Conservation (phyloP, 306 rosid genomes). For the Medicago arabica region DNA sequence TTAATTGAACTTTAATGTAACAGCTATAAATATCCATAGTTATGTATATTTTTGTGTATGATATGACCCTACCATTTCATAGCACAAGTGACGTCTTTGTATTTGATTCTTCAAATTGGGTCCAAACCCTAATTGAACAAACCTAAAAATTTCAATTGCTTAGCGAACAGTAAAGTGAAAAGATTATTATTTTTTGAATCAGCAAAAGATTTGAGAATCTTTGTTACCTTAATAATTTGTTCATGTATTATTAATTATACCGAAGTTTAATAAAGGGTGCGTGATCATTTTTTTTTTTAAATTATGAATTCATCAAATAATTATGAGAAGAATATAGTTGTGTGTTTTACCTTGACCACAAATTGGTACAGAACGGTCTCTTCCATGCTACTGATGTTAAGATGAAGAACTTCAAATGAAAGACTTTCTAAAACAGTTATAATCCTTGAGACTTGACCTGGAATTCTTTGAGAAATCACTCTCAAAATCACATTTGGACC, state of each 20-base stretch:
- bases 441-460: conserved; percentile 73
- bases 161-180: no score
- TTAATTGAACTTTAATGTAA: no score
- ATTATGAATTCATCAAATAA: not conserved
- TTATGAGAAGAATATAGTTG: conserved; percentile 14
- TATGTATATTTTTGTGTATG: not conserved
- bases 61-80: not conserved
- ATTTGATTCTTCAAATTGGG: conserved; percentile 31
- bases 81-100: not conserved
- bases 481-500: conserved; percentile 82
- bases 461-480: conserved; percentile 63
- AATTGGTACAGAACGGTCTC: conserved; percentile 83
- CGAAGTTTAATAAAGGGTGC: not conserved
- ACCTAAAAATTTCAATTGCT: not conserved
- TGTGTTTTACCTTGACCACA: conserved; percentile 73
- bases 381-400: conserved; percentile 91
- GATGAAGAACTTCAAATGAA: conserved; percentile 88
- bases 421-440: conserved; percentile 72
- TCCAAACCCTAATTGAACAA: conserved; percentile 41
- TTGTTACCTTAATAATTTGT: not conserved
- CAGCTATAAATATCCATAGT: no score
- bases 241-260: not conserved
- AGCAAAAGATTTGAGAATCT: conserved; percentile 11
- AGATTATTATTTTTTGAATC: no score
- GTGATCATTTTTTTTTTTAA: not conserved